phyloP scores from a whole-genome alignment of 768 basidiomycete genomes.

The Suillus tomentosus region DNA sequence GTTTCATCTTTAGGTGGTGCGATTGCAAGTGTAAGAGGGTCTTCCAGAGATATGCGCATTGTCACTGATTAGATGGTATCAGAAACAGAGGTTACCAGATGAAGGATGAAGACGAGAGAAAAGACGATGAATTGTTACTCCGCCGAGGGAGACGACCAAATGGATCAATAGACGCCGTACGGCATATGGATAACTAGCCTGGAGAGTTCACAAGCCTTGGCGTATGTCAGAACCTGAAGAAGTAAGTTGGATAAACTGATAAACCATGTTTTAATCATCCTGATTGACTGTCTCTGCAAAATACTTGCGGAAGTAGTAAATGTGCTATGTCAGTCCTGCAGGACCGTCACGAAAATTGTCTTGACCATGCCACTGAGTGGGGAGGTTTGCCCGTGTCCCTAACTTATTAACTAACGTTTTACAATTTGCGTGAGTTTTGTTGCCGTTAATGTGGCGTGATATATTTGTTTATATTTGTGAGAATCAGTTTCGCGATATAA shows the following conservation, averaged over 20 bases:
- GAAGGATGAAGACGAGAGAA: neutral
- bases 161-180: conserved; percentile 11
- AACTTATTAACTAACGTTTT: neutral
- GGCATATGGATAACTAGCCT: neutral
- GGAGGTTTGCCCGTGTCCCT: neutral
- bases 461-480: conserved; percentile 36
- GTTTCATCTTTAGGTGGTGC: conserved; percentile 70
- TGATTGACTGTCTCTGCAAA: neutral
- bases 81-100: neutral
- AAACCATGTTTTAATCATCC: neutral
- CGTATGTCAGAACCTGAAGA: neutral
- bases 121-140: conserved; percentile 4
- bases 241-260: neutral
- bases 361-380: neutral
- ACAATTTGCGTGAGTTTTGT: neutral
- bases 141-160: conserved; percentile 7
- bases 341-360: neutral
- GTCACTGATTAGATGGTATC: neutral
- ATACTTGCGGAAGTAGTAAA: conserved; percentile 2
- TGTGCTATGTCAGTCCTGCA: conserved; percentile 3
- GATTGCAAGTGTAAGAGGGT: conserved; percentile 61
- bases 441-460: conserved; percentile 15
- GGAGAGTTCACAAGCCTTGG: conserved; percentile 7
- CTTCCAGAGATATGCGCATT: conserved; percentile 45
- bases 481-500: conserved; percentile 30